These are phyloP conservation scores for Lasiodiplodia sp. DNA, from an alignment of 2,329 filamentous ascomycete genomes.

Conservation along the genomic window DNA sequence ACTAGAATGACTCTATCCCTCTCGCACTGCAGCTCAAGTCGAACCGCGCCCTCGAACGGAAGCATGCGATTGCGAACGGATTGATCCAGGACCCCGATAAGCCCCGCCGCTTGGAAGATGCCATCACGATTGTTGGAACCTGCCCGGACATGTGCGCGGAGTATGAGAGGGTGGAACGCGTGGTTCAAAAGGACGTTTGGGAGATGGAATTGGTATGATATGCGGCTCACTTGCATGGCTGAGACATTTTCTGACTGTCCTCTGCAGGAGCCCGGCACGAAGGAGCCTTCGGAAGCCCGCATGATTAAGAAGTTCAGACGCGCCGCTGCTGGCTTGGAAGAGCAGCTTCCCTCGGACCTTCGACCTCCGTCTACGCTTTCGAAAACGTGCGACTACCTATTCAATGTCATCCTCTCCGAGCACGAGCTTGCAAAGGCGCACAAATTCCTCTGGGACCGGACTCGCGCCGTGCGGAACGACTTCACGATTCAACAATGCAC, in stretches of 20 bases:
- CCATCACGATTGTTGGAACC: conserved; percentile 67
- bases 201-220: conserved; percentile 63
- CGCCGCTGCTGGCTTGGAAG: conserved; percentile 68
- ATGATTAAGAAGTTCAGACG: conserved; percentile 72
- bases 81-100: conserved; percentile 67
- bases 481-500: conserved; percentile 69
- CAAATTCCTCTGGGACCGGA: conserved; percentile 71
- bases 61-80: conserved; percentile 58
- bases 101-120: conserved; percentile 65
- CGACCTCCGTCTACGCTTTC: conserved; percentile 60
- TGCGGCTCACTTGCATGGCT: too few species aligned
- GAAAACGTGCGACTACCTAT: conserved; percentile 47
- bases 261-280: conserved; percentile 42
- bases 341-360: conserved; percentile 69
- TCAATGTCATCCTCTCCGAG: conserved; percentile 55
- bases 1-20: conserved; percentile 28
- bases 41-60: conserved; percentile 31
- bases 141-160: conserved; percentile 72
- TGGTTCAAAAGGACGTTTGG: conserved; percentile 68
- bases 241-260: conserved; percentile 38
- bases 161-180: conserved; percentile 67
- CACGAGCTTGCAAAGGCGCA: conserved; percentile 59
- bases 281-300: conserved; percentile 56
- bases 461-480: conserved; percentile 69
- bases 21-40: conserved; percentile 31